phyloP scores from a whole-genome alignment of 164 flowering plant species.

The Stephania yunnanensis region DNA sequence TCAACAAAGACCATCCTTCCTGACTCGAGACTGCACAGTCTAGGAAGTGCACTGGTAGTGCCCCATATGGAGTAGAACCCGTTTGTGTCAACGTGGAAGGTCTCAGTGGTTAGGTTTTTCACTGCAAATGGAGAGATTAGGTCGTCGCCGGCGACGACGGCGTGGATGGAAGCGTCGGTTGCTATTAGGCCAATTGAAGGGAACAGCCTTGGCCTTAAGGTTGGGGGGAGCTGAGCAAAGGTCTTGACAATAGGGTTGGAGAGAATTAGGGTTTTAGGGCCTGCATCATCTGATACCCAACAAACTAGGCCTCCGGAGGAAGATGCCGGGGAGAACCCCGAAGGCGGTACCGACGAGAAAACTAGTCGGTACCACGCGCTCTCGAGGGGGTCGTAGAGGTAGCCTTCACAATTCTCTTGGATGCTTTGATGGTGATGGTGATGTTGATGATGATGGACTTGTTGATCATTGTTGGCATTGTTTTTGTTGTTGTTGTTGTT shows the following conservation, averaged over 20 bases:
- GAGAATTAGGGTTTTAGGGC: conserved; percentile 50
- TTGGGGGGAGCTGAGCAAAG: conserved; percentile 57
- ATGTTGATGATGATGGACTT: not conserved
- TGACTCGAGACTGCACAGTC: conserved; percentile 80
- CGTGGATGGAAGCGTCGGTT: conserved; percentile 39
- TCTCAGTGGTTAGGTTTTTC: conserved; percentile 69
- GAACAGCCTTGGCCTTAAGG: conserved; percentile 54
- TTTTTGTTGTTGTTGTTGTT: conserved; percentile 8
- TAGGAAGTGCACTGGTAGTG: conserved; percentile 52
- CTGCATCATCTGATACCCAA: conserved; percentile 66
- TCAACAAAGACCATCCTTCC: conserved; percentile 49
- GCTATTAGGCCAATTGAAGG: conserved; percentile 67
- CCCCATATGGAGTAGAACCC: conserved; percentile 77
- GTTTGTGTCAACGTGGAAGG: conserved; percentile 54
- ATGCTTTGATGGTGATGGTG: not conserved
- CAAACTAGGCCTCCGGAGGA: conserved; percentile 76
- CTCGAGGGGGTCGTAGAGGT: conserved; percentile 59
- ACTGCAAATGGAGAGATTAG: conserved; percentile 81
- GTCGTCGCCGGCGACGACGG: conserved; percentile 80
- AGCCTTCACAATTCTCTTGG: conserved; percentile 28
- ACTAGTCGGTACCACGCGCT: conserved; percentile 56
- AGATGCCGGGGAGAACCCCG: conserved; percentile 64
- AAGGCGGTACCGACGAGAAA: conserved; percentile 36
- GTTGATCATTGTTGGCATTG: not conserved
- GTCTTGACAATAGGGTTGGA: conserved; percentile 57